Evolutionary conservation across 768 basidiomycete genomes (phyloP), one percentile per base, ranked within the genome.

Genomic region (Rhodotorula toruloides): DNA sequence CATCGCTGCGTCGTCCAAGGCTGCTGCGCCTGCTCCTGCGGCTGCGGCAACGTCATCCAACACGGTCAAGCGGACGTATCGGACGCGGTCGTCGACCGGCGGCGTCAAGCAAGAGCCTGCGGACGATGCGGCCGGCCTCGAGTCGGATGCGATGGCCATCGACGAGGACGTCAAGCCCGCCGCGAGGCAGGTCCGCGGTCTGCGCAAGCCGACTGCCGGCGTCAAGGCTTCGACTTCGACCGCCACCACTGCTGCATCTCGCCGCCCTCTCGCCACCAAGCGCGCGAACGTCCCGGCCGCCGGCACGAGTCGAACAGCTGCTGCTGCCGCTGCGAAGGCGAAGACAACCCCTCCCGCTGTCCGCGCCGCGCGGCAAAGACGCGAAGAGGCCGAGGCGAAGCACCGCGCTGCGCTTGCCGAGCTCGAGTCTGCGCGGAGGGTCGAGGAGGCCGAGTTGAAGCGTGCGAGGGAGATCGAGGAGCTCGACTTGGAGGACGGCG

Each of bases 131-230:
- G 71, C 49, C 32, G 43, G 46, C 9, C 58, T 27, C 19, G 72
- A 8, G 67, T 76, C 34, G 22, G 74, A 12, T 64, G 78, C 37
- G 65, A 74, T 63, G 85, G 85, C 61, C 83, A 82, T 74, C 83
- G 85, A 29, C 75, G 86, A 61, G 82, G 84, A 40, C 79, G 81
- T 22, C 76, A 77, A 29, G 42, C 63, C 65, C n/a, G 47, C 60
- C 17, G n/a, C 40, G 34, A 32, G 52, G n/a, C 37, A 29, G 36
- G 46, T 46, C 64, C 9, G 54, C 31, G 17, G 48, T 21, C 3
- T 13, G 22, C 14, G 31, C 31, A 3, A 58, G 16, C 12, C 50
- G 40, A 54, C 49, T 39, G 46, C 56, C 44, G 27, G 27, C 32
- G 56, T 57, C 44, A 1, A 43, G 3, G 31, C 58, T 13, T 32